Percentiles rank a stretch among this genome's conserved stretches.
Evolutionary conservation across 2,329 filamentous ascomycete genomes (phyloP).

Genomic region (Hypoxylon sp.): DNA sequence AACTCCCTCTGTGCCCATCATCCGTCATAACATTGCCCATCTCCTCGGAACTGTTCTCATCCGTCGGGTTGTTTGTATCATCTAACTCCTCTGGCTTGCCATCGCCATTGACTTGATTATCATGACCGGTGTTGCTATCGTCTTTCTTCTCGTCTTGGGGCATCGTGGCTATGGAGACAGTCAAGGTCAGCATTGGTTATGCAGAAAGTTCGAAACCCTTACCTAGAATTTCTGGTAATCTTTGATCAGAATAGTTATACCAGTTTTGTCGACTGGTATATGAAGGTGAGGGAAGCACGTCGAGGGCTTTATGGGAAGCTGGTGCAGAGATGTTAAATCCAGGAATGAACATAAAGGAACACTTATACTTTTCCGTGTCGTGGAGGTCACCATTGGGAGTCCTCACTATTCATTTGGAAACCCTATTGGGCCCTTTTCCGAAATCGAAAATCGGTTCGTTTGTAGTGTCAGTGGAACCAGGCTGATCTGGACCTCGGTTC

Average conservation of each 20-base stretch:
- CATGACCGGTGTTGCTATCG: neutral
- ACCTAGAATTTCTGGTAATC: neutral
- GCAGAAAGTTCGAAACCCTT: neutral
- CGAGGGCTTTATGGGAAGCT: neutral
- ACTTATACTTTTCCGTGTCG: conserved; percentile 2
- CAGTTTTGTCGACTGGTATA: neutral
- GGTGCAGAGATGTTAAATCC: neutral
- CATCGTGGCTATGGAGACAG: conserved; percentile 4
- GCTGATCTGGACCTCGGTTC: conserved; percentile 2
- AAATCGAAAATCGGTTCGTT: neutral
- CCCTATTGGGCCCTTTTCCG: neutral
- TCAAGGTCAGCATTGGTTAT: conserved; percentile 1
- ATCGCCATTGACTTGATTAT: neutral
- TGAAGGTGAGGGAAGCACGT: conserved; percentile 2
- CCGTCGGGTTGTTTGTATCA: neutral
- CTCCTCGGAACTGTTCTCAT: conserved; percentile 1
- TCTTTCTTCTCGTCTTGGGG: conserved; percentile 1
- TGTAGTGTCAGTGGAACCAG: conserved; percentile 1
- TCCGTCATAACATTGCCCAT: conserved; percentile 2
- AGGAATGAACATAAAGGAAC: neutral
- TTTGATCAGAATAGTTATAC: neutral
- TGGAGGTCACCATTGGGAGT: neutral
- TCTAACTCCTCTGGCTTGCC: neutral
- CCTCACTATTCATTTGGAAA: neutral
- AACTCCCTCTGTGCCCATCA: conserved; percentile 2